Evolutionary conservation across 2,329 filamentous ascomycete species (phyloP), one percentile per base, ranked within the genome.

Genomic region (Cladophialophora bantiana): DNA sequence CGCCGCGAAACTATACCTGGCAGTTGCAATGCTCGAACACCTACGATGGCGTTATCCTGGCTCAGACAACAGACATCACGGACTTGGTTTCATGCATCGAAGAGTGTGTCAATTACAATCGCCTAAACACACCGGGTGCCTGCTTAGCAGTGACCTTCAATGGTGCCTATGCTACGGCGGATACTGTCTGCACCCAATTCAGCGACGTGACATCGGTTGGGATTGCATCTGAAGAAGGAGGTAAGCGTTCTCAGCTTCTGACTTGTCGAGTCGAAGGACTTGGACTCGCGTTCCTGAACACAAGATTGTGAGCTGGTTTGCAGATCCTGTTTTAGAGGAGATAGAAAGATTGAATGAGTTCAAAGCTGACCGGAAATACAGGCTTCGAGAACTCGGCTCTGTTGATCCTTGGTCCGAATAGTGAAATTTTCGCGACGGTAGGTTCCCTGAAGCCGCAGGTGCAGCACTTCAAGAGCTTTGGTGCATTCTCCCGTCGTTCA

Each of bases 21-120:
- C 67, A 71, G 42, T 50, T 71, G 35, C 69, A 71, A 53, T 69
- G 69, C 59, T 52, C 56, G 7, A 67, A 65, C 6, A 67, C 66
- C 34, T 68, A 70, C 50, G 54, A 66, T 13, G 68, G 68, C 34
- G 42, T 20, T 7, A 57, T 65, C 32, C 26, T 70, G 13, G 45
- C 58, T 10, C 57, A 62, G 54, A 59, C 40, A 1, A 59, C 40
- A 0, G 54, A 67, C 59, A 59, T 53, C 7, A 63, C 40, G 42
- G 63, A 61, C 53, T 66, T 64, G 55, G 53, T 54, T 20, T 38
- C 54, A 6, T 71, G 69, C 36, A 71, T 71, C 57, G 45, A 50
- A 15, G 32, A 54, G 36, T 71, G 69, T 38, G 48, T 58, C 59
- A 57, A 63, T 26, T 66, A 67, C 50, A 70, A 70, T 26, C 54